Evolutionary conservation across 208 protist genomes (phyloP), one percentile per base, ranked within the genome.

Genomic region (Acanthamoeba sp.): DNA sequence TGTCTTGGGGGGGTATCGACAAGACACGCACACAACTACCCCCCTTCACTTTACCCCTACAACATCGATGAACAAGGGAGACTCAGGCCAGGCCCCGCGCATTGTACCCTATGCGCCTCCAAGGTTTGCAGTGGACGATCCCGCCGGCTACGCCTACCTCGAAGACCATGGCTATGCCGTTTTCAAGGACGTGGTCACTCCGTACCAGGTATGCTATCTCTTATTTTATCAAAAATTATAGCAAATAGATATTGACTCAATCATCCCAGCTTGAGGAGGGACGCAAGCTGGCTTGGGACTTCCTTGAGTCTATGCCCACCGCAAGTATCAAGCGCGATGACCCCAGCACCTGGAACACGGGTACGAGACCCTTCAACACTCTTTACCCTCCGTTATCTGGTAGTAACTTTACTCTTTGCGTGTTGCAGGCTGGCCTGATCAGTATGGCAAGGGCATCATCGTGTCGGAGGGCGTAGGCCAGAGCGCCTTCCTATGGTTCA

Each of bases 391-490:
- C 34, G 2, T 38, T n/a, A n/a, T n/a, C n/a, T n/a, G n/a, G n/a
- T n/a, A n/a, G n/a, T n/a, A n/a, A n/a, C n/a, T n/a, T n/a, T n/a
- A n/a, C 9, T 50, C 12, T 50, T 50, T 50, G 45, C 64, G 20
- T 32, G 32, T 80, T 7, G 7, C 38, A 82, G 76, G 32, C 42
- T 85, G 76, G 76, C 76, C 76, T 4, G 76, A 85, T 36, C 42
- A 6, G 14, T 85, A 85, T 18, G 76, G 76, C 16, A 85, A 85
- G 22, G 76, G 76, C 38, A 85, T 85, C 76, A 85, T 85, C 38
- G 76, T 85, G 76, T 27, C 76, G 0, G 76, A 85, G 42, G 76
- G 45, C 76, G 76, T 85, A 45, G 76, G 76, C n/a, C 76, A 85
- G 0, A 59, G 76, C 16, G 24, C 76, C 42, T 85, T 85, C 76